Percentiles rank a stretch among this genome's conserved stretches.
Evolutionary conservation across 495 filamentous ascomycete species (phyloP).

Genomic region (Trichocladium antarcticum): DNA sequence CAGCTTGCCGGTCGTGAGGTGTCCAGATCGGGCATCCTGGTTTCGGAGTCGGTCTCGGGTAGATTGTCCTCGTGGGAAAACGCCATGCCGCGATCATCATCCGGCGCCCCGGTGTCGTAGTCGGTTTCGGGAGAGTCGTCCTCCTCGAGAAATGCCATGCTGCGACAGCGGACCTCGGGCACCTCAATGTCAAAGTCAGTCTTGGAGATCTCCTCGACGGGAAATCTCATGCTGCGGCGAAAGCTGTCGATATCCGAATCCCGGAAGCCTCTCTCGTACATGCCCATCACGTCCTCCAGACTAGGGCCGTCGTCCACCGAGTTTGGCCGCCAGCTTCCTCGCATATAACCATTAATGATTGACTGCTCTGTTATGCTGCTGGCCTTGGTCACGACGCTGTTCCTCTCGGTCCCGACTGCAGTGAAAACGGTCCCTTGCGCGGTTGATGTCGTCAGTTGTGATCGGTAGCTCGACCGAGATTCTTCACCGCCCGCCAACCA

Average conservation of each 20-base stretch:
- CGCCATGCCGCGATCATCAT: constrained; percentile 19
- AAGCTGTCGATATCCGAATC: constrained; percentile 37
- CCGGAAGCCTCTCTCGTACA: constrained; percentile 83
- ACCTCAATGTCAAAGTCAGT: constrained; percentile 12
- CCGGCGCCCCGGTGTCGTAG: too few relatives aligned
- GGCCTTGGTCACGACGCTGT: constrained; percentile 67
- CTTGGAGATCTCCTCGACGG: constrained; percentile 25
- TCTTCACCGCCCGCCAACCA: constrained; percentile 40
- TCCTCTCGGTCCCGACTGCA: constrained; percentile 69
- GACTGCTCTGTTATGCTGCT: constrained; percentile 57
- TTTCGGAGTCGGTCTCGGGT: constrained; percentile 20
- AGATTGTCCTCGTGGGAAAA: constrained; percentile 26
- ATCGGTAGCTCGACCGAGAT: constrained; percentile 61
- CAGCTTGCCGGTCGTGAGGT: constrained; percentile 20
- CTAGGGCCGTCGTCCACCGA: constrained; percentile 60
- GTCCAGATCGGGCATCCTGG: constrained; percentile 11
- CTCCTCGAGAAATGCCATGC: too few relatives aligned
- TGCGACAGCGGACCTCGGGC: too few relatives aligned
- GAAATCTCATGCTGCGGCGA: constrained; percentile 23
- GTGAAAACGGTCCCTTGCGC: constrained; percentile 57
- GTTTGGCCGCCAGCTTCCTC: constrained; percentile 41
- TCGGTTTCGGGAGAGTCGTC: too few relatives aligned
- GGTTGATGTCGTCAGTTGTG: constrained; percentile 54
- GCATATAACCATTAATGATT: constrained; percentile 34
- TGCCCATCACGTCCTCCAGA: constrained; percentile 83